Conservation (phyloP, 2,329 filamentous ascomycete genomes). For the Phoma herbarum region DNA sequence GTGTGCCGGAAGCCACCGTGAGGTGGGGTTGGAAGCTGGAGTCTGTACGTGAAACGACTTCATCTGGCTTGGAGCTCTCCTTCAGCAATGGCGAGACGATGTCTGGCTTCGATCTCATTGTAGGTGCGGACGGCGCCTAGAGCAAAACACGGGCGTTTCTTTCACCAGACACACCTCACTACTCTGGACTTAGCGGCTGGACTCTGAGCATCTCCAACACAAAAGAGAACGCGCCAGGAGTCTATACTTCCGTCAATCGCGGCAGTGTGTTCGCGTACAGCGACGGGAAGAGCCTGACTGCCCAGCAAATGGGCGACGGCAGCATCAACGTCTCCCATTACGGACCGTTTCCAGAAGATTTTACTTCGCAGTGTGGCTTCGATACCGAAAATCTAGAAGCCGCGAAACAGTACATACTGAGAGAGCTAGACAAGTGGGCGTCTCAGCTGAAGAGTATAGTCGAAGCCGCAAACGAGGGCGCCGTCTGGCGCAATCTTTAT, state of each 20-base stretch:
- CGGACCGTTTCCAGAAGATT: slow-evolving; percentile 34
- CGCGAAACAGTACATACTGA: slow-evolving; percentile 29
- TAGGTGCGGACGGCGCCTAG: slow-evolving; percentile 58
- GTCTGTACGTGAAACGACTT: slow-evolving; percentile 25
- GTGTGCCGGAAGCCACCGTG: slow-evolving; percentile 33
- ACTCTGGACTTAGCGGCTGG: slow-evolving; percentile 50
- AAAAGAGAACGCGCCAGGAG: slow-evolving; percentile 34
- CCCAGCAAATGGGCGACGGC: slow-evolving; percentile 48
- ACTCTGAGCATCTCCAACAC: slow-evolving; percentile 42
- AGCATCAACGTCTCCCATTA: slow-evolving; percentile 41
- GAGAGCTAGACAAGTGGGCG: slow-evolving; percentile 45
- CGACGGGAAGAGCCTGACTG: slow-evolving; percentile 39
- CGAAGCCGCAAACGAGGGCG: slow-evolving; percentile 31
- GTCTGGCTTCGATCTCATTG: slow-evolving; percentile 53
- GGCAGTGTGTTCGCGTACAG: slow-evolving; percentile 45
- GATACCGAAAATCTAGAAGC: slow-evolving; percentile 31
- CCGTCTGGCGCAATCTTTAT: slow-evolving; percentile 44
- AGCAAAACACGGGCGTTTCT: slow-evolving; percentile 50
- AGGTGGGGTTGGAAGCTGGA: slow-evolving; percentile 36
- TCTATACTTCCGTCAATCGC: slow-evolving; percentile 46
- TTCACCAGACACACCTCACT: slow-evolving; percentile 44
- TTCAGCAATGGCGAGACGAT: slow-evolving; percentile 42
- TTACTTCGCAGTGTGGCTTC: slow-evolving; percentile 29
- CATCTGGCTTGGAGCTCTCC: slow-evolving; percentile 23
- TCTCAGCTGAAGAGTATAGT: slow-evolving; percentile 38